Percentiles rank a stretch among this genome's conserved stretches.
phyloP scores from a whole-genome alignment of 1,139 yeast genomes.

The Yamadazyma siamensis region DNA sequence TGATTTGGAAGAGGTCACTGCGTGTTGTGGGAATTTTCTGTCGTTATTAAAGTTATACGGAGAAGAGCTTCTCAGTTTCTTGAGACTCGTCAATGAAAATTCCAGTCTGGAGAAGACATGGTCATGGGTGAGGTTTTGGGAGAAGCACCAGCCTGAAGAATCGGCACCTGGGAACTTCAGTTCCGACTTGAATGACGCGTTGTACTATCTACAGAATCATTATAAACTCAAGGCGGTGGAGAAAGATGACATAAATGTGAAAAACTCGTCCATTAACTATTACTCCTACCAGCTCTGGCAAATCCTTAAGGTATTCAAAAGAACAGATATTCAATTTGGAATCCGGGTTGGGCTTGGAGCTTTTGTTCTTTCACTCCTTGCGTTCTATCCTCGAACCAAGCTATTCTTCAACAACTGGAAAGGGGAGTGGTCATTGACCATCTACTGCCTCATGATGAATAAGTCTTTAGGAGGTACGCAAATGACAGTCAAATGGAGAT shows the following conservation, averaged over 20 bases:
- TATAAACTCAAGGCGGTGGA: constrained; percentile 14
- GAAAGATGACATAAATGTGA: constrained; percentile 8
- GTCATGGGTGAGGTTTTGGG: constrained; percentile 56
- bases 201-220: constrained; percentile 31
- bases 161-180: constrained; percentile 7
- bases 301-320: constrained; percentile 33
- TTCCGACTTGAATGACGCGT: constrained; percentile 33
- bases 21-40: constrained; percentile 80
- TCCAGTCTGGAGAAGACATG: constrained; percentile 30
- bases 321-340: constrained; percentile 76
- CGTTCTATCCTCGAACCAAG: constrained; percentile 58
- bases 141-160: constrained; percentile 6
- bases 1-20: constrained; percentile 78
- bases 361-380: constrained; percentile 60
- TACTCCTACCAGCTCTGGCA: constrained; percentile 29
- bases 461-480: constrained; percentile 86
- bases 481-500: constrained; percentile 73
- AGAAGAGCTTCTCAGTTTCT: constrained; percentile 49
- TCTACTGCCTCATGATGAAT: constrained; percentile 81
- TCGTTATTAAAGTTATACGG: constrained; percentile 63
- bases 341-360: constrained; percentile 80
- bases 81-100: constrained; percentile 40
- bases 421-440: constrained; percentile 82
- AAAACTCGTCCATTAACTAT: constrained; percentile 5
- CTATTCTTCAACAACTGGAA: constrained; percentile 61